Base-by-base conservation (phyloP, 2,329 filamentous ascomycete species). In the Teratosphaeria pseudoeucalypti region DNA sequence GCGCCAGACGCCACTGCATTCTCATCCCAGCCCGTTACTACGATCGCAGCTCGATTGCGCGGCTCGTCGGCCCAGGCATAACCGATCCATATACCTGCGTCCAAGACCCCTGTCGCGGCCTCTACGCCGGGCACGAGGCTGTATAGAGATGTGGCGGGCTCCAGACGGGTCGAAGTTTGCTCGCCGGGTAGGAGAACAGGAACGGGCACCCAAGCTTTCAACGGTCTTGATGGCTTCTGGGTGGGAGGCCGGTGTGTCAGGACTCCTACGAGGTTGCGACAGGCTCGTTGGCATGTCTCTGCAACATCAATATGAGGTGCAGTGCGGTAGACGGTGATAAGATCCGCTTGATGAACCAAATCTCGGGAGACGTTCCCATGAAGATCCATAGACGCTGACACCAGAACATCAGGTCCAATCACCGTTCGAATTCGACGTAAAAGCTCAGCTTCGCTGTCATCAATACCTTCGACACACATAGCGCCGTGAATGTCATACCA, bases 401-500 rank as follows among this genome's bases (percentile, higher is more conserved):
- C 60, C 9, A 64, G 54, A 6, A 62, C 62, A 47, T 61, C 57
- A 6, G 37, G 58, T 12, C 64, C 64, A 12, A 63, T 59, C 39
- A 66, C 58, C 2, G 43, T 56, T 37, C 64, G 58, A 9, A 64
- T 64, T 2, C 62, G 52, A 10, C 55, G 54, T 12, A 66, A 54
- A 7, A 66, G 57, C 55, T 66, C 64, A 1, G 61, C 57, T 52
- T 66, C 64, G 49, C 59, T 58, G 37, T 66, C 64, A 23, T 61
- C 55, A 6, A 60, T 32, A 6, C 63, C 63, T 19, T 64, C 62
- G 23, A 66, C 63, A 55, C 60, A 60, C 64, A 66, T 66, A 5
- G 64, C 64, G 14, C 64, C 64, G 39, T 66, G 64, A 19, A 66
- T 64, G 26, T 64, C 61, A 29, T 57, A 64, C 62, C 63, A 66